Percentiles rank a stretch among this genome's conserved stretches.
These are phyloP conservation scores for Apiotrichum montevideense DNA, from an alignment of 1,284 basidiomycete genomes.

Conservation along the genomic window DNA sequence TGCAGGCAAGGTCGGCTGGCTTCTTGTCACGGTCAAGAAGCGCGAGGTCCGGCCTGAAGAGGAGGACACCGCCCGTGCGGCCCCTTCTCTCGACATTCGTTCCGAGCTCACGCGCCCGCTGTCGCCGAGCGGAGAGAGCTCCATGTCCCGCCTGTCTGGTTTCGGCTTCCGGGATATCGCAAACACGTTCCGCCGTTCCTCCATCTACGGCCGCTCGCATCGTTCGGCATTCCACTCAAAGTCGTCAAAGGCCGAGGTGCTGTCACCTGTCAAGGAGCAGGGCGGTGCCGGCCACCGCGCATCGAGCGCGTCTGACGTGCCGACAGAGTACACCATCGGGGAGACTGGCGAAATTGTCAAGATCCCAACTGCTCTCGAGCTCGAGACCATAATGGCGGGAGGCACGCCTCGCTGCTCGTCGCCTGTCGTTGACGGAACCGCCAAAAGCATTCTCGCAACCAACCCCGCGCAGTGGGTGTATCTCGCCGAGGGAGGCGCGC, in stretches of 20 bases:
- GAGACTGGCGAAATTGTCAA: slow-evolving; percentile 34
- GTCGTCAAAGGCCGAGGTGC: background rate
- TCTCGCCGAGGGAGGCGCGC: slow-evolving; percentile 80
- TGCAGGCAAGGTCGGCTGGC: slow-evolving; percentile 22
- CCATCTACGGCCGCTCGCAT: slow-evolving; percentile 2
- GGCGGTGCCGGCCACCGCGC: background rate
- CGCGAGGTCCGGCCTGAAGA: slow-evolving; percentile 1
- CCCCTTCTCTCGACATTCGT: slow-evolving; percentile 8
- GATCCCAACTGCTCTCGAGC: slow-evolving; percentile 9
- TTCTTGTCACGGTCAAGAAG: slow-evolving; percentile 31
- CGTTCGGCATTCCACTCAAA: slow-evolving; percentile 1
- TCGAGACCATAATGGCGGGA: background rate
- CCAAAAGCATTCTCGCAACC: background rate
- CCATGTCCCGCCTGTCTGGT: slow-evolving; percentile 17
- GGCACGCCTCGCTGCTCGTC: background rate
- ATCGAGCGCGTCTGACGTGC: slow-evolving; percentile 18
- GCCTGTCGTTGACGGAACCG: background rate
- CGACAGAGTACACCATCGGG: slow-evolving; percentile 29
- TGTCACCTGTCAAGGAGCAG: background rate
- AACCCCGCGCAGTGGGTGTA: slow-evolving; percentile 63
- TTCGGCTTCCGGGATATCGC: slow-evolving; percentile 23
- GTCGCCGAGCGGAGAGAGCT: slow-evolving; percentile 20
- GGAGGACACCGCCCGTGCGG: background rate
- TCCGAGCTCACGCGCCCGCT: slow-evolving; percentile 4
- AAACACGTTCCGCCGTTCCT: slow-evolving; percentile 24